Evolutionary conservation across 345 rosid genomes (phyloP).

Genomic region (Acer saccharum): DNA sequence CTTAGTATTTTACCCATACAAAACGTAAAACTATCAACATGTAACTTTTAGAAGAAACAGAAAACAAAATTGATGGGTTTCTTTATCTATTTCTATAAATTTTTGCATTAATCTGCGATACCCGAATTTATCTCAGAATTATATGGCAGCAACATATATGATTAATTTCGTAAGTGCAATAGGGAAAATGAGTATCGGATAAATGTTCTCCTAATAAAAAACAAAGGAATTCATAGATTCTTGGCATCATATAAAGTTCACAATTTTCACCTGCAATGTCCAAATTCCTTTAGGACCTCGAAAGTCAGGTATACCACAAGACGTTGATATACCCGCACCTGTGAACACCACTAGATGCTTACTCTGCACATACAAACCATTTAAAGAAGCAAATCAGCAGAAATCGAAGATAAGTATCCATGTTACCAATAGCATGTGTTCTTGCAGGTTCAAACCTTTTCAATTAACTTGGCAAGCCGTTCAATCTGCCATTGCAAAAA

Average conservation of each 20-base stretch:
- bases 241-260: conserved; percentile 8
- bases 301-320: conserved; percentile 98
- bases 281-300: conserved; percentile 98
- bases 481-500: conserved; percentile 50
- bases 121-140: no score
- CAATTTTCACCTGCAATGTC: conserved; percentile 78
- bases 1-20: no score
- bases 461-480: conserved; percentile 54
- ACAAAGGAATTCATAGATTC: conserved; percentile 1
- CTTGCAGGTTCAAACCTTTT: conserved; percentile 43
- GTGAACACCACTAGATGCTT: conserved; percentile 98
- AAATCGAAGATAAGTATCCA: conserved; percentile 3
- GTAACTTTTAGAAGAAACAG: no score
- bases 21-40: no score
- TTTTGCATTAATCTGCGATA: no score
- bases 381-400: conserved; percentile 25
- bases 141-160: no score
- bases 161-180: no score
- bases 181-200: not conserved
- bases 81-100: no score
- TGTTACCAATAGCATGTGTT: conserved; percentile 1
- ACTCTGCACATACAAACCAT: conserved; percentile 69
- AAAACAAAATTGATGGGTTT: no score
- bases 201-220: not conserved
- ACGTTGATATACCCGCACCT: conserved; percentile 97